Evolutionary conservation across 805 yeast genomes (phyloP).

Genomic region (Lipomyces oligophaga): DNA sequence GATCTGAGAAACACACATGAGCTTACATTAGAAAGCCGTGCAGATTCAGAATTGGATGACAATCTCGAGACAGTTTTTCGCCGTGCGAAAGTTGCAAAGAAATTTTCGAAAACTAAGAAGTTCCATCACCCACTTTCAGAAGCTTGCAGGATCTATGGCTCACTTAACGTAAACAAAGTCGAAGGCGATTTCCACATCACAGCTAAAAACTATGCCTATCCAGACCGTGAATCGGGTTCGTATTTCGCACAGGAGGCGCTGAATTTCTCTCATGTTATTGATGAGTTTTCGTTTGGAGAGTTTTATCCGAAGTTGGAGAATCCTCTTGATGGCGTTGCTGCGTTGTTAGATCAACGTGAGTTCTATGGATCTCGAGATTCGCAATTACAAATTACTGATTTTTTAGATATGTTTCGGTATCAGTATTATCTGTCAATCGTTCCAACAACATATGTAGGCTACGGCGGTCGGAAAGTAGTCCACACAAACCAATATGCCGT

Average conservation of each 20-base stretch:
- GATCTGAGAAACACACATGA: conserved; percentile 23
- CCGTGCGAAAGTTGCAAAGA: conserved; percentile 21
- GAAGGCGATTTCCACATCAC: conserved; percentile 82
- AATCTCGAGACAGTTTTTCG: conserved; percentile 20
- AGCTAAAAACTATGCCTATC: conserved; percentile 66
- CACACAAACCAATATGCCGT: conserved; percentile 85
- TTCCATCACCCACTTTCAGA: conserved; percentile 38
- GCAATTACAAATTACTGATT: background rate
- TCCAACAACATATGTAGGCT: conserved; percentile 68
- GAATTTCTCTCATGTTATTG: conserved; percentile 79
- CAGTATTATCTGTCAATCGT: conserved; percentile 74
- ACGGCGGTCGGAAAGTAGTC: conserved; percentile 57
- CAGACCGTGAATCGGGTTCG: conserved; percentile 35
- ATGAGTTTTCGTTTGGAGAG: conserved; percentile 86
- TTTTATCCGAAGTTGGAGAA: conserved; percentile 82
- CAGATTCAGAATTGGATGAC: conserved; percentile 10
- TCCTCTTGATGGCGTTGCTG: conserved; percentile 78
- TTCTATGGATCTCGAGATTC: background rate
- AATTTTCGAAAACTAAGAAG: conserved; percentile 16
- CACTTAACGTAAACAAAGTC: conserved; percentile 79
- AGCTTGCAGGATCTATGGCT: conserved; percentile 84
- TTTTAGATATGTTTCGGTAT: conserved; percentile 37
- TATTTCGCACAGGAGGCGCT: conserved; percentile 37
- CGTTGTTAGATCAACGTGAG: conserved; percentile 47
- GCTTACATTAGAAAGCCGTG: conserved; percentile 20